A percentile compares a stretch with the other conserved stretches of the same genome.
phyloP scores from a whole-genome alignment of 2,329 filamentous ascomycete genomes.

The Apiospora kogelbergensis region DNA sequence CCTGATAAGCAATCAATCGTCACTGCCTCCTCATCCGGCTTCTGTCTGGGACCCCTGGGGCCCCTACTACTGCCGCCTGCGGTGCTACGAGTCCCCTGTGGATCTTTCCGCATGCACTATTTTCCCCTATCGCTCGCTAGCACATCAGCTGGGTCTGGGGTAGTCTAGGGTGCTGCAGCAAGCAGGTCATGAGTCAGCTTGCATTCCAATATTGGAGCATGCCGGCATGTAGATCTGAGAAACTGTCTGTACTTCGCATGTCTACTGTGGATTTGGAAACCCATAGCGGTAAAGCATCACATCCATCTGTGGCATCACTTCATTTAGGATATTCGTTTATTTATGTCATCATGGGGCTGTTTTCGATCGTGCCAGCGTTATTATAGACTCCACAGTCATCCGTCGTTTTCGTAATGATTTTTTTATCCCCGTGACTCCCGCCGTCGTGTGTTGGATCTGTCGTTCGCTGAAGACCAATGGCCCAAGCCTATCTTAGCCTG shows the following conservation, averaged over 20 bases:
- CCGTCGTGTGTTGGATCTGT: not conserved
- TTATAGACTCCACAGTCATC: not conserved
- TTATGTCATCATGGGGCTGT: not conserved
- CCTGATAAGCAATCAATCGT: constrained; percentile 8
- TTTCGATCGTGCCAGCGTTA: not conserved
- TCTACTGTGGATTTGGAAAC: not conserved
- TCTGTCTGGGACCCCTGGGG: no score
- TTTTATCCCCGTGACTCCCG: not conserved
- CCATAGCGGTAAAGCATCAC: not conserved
- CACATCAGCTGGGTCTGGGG: constrained; percentile 1
- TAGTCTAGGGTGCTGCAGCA: constrained; percentile 1
- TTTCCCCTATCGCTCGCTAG: not conserved
- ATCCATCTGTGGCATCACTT: not conserved
- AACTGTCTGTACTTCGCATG: no score
- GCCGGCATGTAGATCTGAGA: no score
- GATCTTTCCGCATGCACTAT: not conserved
- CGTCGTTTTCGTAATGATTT: not conserved
- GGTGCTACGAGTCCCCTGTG: not conserved
- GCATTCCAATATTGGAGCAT: not conserved
- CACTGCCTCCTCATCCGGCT: not conserved
- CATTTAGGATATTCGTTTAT: not conserved
- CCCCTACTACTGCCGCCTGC: no score
- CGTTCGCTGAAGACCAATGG: not conserved
- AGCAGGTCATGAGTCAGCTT: not conserved
- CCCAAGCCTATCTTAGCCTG: not conserved